Conservation (phyloP, 768 basidiomycete genomes). For the Piloderma croceum region DNA sequence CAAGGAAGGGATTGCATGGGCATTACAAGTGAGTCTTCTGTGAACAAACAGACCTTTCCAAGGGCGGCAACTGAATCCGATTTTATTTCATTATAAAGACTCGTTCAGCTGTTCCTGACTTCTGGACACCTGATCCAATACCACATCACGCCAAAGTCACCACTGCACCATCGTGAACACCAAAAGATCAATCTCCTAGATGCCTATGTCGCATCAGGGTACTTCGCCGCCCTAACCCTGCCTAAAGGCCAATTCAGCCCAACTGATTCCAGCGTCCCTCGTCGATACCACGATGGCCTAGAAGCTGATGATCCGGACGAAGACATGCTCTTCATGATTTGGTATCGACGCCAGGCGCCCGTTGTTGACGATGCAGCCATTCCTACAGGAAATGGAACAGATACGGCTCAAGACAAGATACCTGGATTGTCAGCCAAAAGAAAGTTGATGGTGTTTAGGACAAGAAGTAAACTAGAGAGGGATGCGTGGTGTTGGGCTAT, state of each 20-base stretch:
- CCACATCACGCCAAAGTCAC: conserved; percentile 51
- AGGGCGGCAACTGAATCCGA: not conserved
- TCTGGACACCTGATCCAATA: conserved; percentile 72
- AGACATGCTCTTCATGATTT: conserved; percentile 82
- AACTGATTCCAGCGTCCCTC: conserved; percentile 45
- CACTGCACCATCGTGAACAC: conserved; percentile 50
- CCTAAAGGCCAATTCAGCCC: conserved; percentile 60
- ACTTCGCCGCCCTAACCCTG: conserved; percentile 63
- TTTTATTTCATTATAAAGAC: conserved; percentile 31
- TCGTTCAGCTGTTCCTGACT: conserved; percentile 68
- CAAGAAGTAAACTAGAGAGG: conserved; percentile 80
- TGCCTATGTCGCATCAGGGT: conserved; percentile 84
- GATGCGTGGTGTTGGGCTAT: conserved; percentile 96
- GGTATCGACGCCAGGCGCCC: conserved; percentile 44
- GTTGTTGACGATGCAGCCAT: conserved; percentile 23
- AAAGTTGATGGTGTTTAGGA: conserved; percentile 61
- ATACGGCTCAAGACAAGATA: conserved; percentile 21
- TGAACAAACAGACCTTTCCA: not conserved
- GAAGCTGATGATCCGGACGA: conserved; percentile 84
- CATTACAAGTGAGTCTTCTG: conserved; percentile 66
- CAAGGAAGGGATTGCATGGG: conserved; percentile 62
- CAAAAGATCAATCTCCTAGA: conserved; percentile 60
- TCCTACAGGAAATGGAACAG: conserved; percentile 18
- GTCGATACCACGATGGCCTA: conserved; percentile 85
- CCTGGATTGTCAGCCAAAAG: conserved; percentile 54